A percentile compares a stretch with the other conserved stretches of the same genome.
Evolutionary conservation across 73 alveolate species (phyloP).

Genomic region (Tetrahymena elliotti): DNA sequence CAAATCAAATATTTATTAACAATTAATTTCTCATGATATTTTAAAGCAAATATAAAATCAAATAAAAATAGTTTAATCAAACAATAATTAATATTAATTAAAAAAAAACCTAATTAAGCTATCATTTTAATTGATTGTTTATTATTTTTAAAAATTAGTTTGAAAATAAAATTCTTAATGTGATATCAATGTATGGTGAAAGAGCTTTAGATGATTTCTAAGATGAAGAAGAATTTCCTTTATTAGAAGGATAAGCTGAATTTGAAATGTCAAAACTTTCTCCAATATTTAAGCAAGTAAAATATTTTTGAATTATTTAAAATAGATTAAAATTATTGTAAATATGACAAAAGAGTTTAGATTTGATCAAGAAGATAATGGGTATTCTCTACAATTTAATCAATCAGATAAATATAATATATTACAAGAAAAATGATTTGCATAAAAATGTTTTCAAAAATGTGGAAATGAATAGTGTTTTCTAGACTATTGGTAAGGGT

Average conservation of each 20-base stretch:
- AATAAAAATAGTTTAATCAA: background rate
- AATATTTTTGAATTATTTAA: background rate
- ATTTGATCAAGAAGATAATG: constrained; percentile 55
- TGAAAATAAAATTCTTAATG: background rate
- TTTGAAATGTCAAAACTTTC: background rate
- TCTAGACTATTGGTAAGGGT: constrained; percentile 67
- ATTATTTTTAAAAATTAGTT: background rate
- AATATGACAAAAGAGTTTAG: constrained; percentile 53
- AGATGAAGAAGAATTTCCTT: background rate
- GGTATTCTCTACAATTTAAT: constrained; percentile 57
- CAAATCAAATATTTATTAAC: background rate
- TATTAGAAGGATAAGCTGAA: background rate
- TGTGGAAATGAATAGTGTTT: constrained; percentile 44
- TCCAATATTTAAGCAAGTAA: background rate
- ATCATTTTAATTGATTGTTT: no score
- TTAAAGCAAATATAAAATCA: background rate
- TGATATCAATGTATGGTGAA: background rate
- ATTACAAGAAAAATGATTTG: constrained; percentile 53
- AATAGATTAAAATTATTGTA: background rate
- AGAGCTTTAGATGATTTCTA: background rate
- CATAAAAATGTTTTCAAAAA: constrained; percentile 58
- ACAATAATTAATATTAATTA: background rate
- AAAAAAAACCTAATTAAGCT: no score
- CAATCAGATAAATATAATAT: constrained; percentile 60
- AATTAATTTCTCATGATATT: no score